Evolutionary conservation across 805 yeast species (phyloP), one percentile per base, ranked within the genome.

Genomic region (Zygoascus tannicola): DNA sequence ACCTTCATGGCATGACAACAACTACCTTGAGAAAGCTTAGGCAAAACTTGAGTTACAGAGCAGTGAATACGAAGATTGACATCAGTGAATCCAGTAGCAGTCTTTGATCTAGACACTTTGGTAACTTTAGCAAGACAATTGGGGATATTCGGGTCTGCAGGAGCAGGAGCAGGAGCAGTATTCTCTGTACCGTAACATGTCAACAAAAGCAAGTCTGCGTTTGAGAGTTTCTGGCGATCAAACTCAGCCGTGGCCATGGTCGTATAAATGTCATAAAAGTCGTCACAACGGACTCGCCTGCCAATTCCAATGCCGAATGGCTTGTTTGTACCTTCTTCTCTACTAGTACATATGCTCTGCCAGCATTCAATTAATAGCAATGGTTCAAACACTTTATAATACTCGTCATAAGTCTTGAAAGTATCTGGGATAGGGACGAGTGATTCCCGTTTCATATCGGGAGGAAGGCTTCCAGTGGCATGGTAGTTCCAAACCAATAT

Each of bases 311-410:
- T 53, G 23, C 71, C 72, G 58, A 88, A 81, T 0, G 94, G 87
- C 40, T 73, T 74, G 30, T 57, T 56, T 2, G 44, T 3, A 14
- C 67, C 65, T 15, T 83, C 76, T 40, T 76, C 76, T 49, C 82
- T 78, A 0, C 92, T 78, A 3, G 85, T 71, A 51, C 78, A 81
- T 22, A 92, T 74, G 0, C 85, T 82, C 56, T 88, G 95, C 97
- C 97, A 94, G 50, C 95, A 84, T 64, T 92, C 99, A 34, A 90
- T 64, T 58, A 88, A 64, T 36, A 92, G 65, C 35, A 92, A 68
- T 0, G 98, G 98, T 51, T 80, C 84, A 60, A 85, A 81, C 1
- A 75, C 70, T 30, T 68, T 66, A 39, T 74, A 74, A 56, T 94
- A 92, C 2, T 82, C 86, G n/a, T 65, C 67, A 3, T 78, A 77